Evolutionary conservation across 2,329 filamentous ascomycete species (phyloP).

Genomic region (Podosphaera fusca): DNA sequence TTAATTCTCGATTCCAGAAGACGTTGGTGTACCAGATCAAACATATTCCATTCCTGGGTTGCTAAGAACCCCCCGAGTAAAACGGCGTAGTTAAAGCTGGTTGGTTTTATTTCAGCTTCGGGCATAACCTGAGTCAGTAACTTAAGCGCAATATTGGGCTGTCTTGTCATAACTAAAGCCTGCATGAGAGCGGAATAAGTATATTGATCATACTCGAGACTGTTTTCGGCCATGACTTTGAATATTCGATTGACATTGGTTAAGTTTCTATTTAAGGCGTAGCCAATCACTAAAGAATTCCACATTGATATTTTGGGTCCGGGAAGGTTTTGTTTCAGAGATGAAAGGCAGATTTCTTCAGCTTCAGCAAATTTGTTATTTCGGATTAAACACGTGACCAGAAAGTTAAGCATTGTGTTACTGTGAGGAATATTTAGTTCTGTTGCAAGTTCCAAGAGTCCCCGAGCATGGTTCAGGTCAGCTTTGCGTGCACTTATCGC

Average conservation of each 20-base stretch:
- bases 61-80: slow-evolving; percentile 25
- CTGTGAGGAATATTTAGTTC: slow-evolving; percentile 26
- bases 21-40: slow-evolving; percentile 23
- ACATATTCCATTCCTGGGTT: slow-evolving; percentile 21
- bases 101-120: slow-evolving; percentile 20
- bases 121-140: slow-evolving; percentile 28
- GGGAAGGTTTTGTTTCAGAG: slow-evolving; percentile 23
- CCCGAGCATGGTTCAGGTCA: slow-evolving; percentile 45
- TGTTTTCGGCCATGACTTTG: slow-evolving; percentile 27
- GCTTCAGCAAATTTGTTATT: slow-evolving; percentile 31
- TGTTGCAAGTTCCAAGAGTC: slow-evolving; percentile 40
- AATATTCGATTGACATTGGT: slow-evolving; percentile 29
- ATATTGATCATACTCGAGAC: slow-evolving; percentile 27
- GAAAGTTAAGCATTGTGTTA: slow-evolving; percentile 33
- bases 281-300: slow-evolving; percentile 52
- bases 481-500: slow-evolving; percentile 45
- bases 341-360: slow-evolving; percentile 32
- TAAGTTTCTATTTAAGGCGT: slow-evolving; percentile 40
- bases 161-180: slow-evolving; percentile 25
- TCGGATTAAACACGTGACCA: slow-evolving; percentile 45
- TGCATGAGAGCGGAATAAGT: slow-evolving; percentile 41
- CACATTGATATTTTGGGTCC: slow-evolving; percentile 41
- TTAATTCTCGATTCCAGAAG: slow-evolving; percentile 20
- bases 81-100: slow-evolving; percentile 28
- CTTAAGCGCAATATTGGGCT: slow-evolving; percentile 30